Evolutionary conservation across 805 yeast species (phyloP).

Genomic region (Candida takata): DNA sequence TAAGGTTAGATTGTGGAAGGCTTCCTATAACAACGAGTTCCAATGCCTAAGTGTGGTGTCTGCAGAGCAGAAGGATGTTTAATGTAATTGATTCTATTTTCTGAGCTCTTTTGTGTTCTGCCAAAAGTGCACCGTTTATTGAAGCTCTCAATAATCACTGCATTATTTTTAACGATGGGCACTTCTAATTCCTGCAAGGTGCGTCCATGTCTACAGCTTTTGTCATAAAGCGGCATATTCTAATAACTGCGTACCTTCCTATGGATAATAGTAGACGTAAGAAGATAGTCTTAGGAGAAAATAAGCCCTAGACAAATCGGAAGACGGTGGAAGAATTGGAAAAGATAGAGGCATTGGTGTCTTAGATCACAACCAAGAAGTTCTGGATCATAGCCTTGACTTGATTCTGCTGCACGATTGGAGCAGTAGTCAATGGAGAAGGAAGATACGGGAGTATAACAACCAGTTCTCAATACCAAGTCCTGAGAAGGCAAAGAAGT

Average conservation of each 20-base stretch:
- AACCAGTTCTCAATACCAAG: slow-evolving; percentile 24
- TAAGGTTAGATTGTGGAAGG: slow-evolving; percentile 83
- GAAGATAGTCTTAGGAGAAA: no score
- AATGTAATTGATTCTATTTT: no score
- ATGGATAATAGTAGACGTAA: no score
- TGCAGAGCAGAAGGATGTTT: slow-evolving; percentile 35
- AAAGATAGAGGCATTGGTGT: slow-evolving; percentile 2
- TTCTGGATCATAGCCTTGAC: slow-evolving; percentile 12
- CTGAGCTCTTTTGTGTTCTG: no score
- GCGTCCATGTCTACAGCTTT: no score
- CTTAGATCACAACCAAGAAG: slow-evolving; percentile 8
- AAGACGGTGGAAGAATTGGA: background rate
- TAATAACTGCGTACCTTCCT: no score
- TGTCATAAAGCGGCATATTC: no score
- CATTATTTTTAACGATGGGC: no score
- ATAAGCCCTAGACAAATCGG: no score
- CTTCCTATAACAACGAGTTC: slow-evolving; percentile 78
- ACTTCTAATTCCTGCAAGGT: no score
- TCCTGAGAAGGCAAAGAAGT: slow-evolving; percentile 38
- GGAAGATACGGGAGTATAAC: slow-evolving; percentile 39
- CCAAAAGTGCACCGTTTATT: no score
- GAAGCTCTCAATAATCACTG: no score
- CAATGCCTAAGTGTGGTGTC: slow-evolving; percentile 84
- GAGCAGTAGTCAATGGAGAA: slow-evolving; percentile 38
- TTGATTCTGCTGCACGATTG: slow-evolving; percentile 9